Evolutionary conservation across 2,329 filamentous ascomycete genomes (phyloP), one percentile per base, ranked within the genome.

Genomic region (Colletotrichum tofieldiae): DNA sequence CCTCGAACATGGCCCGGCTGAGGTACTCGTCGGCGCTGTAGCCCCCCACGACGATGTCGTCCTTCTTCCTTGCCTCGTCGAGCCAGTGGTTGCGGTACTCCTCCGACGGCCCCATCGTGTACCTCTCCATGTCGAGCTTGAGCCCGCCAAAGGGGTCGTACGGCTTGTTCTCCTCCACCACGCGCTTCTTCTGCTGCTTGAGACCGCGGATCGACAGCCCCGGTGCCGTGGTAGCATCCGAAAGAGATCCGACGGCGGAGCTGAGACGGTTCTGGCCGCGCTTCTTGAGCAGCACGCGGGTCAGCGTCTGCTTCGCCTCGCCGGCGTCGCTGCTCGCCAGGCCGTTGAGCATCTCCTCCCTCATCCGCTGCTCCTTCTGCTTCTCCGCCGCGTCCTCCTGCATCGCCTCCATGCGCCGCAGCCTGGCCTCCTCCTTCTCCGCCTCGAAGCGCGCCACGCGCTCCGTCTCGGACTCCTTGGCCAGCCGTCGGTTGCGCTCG

Each of bases 91-190:
- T 94, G 52, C 91, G 89, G 81, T 98, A 98, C 52, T 87, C 84
- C 61, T 90, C 87, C 75, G 91, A 89, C 0, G 78, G 63, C 0
- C 78, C 75, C 37, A 97, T 78, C 12, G 88, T 85, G 78, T 94
- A 96, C 76, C 95, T 92, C 76, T 92, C 87, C 29, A 91, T 90
- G 32, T 86, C 86, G 63, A 95, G 89, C 58, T 89, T 83, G 73
- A 95, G 84, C 0, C 94, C 96, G 49, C 91, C 94, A 79, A 96
- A 98, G 0, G 96, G 93, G 84, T 98, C 95, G 83, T 97, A 98
- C 0, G 94, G 92, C 70, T 91, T 91, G 77, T 94, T 91, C 7
- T 89, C 89, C 45, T 89, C 88, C 1, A 89, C 88, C 2, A 60
- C 51, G 68, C 73, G 60, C 75, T 79, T 18, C 79, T 78, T n/a